Conservation (phyloP, 2,329 filamentous ascomycete species). For the Cladobotryum mycophilum region DNA sequence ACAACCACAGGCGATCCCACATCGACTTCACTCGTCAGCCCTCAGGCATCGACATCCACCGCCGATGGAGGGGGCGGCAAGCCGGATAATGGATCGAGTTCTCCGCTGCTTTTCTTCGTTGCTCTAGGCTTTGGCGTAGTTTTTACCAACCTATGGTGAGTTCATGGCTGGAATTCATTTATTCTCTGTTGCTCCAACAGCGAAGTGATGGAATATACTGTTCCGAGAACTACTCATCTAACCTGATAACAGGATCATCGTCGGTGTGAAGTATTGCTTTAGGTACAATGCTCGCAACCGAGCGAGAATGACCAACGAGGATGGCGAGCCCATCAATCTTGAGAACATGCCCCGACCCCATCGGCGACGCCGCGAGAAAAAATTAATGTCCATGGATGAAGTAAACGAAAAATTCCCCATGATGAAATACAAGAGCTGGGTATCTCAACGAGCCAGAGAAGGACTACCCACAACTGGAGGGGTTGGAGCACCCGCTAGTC, state of each 20-base stretch:
- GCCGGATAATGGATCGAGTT: conserved; percentile 29
- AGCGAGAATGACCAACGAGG: conserved; percentile 66
- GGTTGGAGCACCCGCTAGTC: conserved; percentile 67
- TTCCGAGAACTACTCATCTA: neutral
- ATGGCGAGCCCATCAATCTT: conserved; percentile 83
- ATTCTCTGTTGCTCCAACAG: conserved; percentile 1
- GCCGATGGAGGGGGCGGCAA: conserved; percentile 17
- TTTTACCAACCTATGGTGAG: conserved; percentile 97
- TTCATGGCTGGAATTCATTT: neutral
- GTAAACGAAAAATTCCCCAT: conserved; percentile 96
- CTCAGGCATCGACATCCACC: conserved; percentile 13
- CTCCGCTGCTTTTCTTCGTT: conserved; percentile 69
- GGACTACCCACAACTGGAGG: conserved; percentile 80
- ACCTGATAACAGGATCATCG: conserved; percentile 73
- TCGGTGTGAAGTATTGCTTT: conserved; percentile 99
- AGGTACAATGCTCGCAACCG: conserved; percentile 94
- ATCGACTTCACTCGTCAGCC: conserved; percentile 5
- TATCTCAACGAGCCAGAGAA: conserved; percentile 72
- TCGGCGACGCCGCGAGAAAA: conserved; percentile 88
- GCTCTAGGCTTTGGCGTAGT: conserved; percentile 95
- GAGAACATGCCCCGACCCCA: conserved; percentile 79
- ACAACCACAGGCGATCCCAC: conserved; percentile 8
- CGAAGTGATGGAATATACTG: neutral
- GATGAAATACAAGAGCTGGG: conserved; percentile 95
- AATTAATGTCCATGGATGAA: conserved; percentile 97